Base-by-base conservation (phyloP, 2,329 filamentous ascomycete genomes). In the Mycosphaerella sp. region DNA sequence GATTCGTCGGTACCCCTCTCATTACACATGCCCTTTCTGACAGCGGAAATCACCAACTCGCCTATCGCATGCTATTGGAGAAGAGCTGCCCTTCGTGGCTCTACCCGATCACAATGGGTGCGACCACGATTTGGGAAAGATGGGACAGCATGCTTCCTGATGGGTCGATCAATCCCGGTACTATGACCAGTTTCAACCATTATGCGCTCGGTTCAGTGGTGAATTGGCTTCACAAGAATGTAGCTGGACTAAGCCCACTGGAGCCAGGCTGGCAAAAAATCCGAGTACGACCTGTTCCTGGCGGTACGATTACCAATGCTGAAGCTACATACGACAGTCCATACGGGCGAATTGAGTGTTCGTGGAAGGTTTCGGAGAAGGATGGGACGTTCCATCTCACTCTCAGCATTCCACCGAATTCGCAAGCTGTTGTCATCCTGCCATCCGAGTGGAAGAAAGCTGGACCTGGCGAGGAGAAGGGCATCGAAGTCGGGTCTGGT, bases 1-100 rank as follows among this genome's bases (percentile, higher is more conserved):
- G 71, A 0, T 73, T 73, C 34, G 70, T 75, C 87, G 84, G 84
- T 88, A 83, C 71, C 84, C 84, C 65, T 12, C 45, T 39, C 17
- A 53, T 61, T 2, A 47, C 40, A 6, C 52, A 54, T 10, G 52
- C 52, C 5, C 42, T 54, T 23, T 54, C 52, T 3, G 21, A 44
- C 9, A 21, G 23, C 26, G 40, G 40, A 11, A 23, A 44, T 7
- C 12, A 23, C 6, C 39, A 52, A 9, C 11, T 54, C 21, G 53
- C 54, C 50, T 80, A 80, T 59, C 67, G 67, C 12, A 79, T 80
- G 74, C 67, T 80, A 1, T 65, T 75, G 5, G 71, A 78, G 59
- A 74, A 69, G 6, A 62, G 69, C 3, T 70, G 72, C 1, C 76
- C 76, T 0, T 75, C 72, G 0, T 79, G 76, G 76, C 62, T 79